Conservation (phyloP, 305 asterid genomes). For the Rubia balearica region DNA sequence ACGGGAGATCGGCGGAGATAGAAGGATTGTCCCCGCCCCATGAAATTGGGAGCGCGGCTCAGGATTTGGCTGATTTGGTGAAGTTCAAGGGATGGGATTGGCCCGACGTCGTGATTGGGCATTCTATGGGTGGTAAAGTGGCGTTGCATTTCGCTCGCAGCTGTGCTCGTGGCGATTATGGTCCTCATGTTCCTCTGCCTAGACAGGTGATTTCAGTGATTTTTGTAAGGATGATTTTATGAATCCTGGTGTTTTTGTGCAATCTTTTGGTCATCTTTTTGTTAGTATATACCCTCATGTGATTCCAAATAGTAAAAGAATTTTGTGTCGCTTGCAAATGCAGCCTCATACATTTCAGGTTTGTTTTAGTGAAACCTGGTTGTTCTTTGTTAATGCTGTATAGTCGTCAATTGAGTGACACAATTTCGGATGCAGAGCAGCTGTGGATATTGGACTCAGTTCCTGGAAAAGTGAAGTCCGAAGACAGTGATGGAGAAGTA, state of each 20-base stretch:
- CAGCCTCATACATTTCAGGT: neutral
- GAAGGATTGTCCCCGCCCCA: slow-evolving; percentile 60
- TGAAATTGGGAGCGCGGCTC: slow-evolving; percentile 67
- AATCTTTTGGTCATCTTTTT: neutral
- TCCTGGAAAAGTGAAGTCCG: slow-evolving; percentile 61
- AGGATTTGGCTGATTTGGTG: slow-evolving; percentile 72
- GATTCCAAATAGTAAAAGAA: neutral
- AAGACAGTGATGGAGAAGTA: slow-evolving; percentile 70
- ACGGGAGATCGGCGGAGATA: slow-evolving; percentile 65
- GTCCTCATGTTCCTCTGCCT: slow-evolving; percentile 45
- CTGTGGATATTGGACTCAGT: slow-evolving; percentile 91
- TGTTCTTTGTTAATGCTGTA: slow-evolving; percentile 8
- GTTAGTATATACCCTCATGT: too few species aligned
- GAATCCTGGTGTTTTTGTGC: neutral
- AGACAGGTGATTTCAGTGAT: slow-evolving; percentile 50
- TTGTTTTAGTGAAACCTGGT: neutral
- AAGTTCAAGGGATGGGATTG: slow-evolving; percentile 63
- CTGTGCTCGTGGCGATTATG: slow-evolving; percentile 62
- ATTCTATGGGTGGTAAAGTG: slow-evolving; percentile 94
- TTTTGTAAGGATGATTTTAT: neutral
- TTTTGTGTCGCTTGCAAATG: neutral
- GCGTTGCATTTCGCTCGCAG: slow-evolving; percentile 75
- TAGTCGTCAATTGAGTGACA: slow-evolving; percentile 27
- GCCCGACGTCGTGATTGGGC: slow-evolving; percentile 96
- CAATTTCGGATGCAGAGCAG: slow-evolving; percentile 64